Base-by-base conservation (phyloP, 495 filamentous ascomycete species). In the Hypoxylon fuscum region DNA sequence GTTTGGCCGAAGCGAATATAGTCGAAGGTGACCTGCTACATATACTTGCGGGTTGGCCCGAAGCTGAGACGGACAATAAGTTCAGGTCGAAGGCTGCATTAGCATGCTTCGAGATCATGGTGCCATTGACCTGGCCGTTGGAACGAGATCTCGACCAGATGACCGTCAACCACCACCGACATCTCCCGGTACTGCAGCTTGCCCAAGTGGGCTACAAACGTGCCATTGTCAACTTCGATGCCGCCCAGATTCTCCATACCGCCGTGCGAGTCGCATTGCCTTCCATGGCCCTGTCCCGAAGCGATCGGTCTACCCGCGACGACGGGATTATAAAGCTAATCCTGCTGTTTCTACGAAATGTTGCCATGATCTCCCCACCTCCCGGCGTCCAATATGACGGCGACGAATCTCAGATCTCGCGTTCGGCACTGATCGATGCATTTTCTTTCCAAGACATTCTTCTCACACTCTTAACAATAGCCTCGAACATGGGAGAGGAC, bases 291-390 rank as follows among this genome's bases (percentile, higher is more conserved):
- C 66, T 90, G 23, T 81, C 88, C 3, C 84, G 86, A 68, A 84
- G 87, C 20, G 93, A 98, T 66, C 81, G 96, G 47, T 87, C 83
- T 9, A 74, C 81, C 15, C 83, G 93, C 53, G 95, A 99, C 64
- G 91, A 96, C 71, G 93, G 91, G 22, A 94, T 97, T 56, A 95
- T 99, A 63, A 95, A 93, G 65, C 81, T 99, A 21, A 80, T 96
- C 57, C 79, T 99, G 6, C 96, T 93, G 69, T 87, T 97, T 54
- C 70, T 98, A 8, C 84, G 95, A 18, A 99, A 99, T 67, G 80
- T 97, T 23, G 86, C 88, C 17, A 86, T 93, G 72, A 97, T 98
- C 20, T 81, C 86, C 3, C 86, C 90, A 1, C 89, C 91, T 23
- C 77, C 76, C 0, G 77, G 76, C 21, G 60, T 82, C 50, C 72